Percentiles rank a stretch among this genome's conserved stretches.
These are phyloP conservation scores for Helianthus tuberosus DNA, from an alignment of 129 eudicot species.

Conservation along the genomic window DNA sequence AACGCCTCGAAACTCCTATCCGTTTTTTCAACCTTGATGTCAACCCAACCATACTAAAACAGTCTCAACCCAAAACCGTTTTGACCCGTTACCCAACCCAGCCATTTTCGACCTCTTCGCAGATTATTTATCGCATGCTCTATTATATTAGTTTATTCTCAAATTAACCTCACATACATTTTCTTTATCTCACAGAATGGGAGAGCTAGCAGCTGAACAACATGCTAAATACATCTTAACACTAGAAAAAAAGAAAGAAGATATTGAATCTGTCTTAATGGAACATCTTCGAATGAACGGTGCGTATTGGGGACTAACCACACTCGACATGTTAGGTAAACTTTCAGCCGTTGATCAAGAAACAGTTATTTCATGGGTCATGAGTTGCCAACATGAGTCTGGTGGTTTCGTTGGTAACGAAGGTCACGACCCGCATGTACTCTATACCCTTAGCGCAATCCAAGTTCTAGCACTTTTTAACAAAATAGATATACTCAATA, in stretches of 20 bases:
- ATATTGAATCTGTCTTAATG: slow-evolving; percentile 67
- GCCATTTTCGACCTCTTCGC: not conserved
- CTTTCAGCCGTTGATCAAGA: slow-evolving; percentile 73
- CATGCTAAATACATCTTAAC: slow-evolving; percentile 68
- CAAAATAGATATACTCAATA: slow-evolving; percentile 64
- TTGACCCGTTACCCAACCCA: not conserved
- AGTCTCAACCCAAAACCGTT: not conserved
- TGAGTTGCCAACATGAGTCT: slow-evolving; percentile 91
- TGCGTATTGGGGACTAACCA: slow-evolving; percentile 93
- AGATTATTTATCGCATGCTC: not conserved
- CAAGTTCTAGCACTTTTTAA: slow-evolving; percentile 81
- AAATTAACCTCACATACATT: not conserved
- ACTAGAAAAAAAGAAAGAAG: slow-evolving; percentile 77
- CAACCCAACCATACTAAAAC: not conserved
- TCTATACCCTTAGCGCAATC: slow-evolving; percentile 81
- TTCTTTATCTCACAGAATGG: slow-evolving; percentile 51
- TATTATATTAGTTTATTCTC: not conserved
- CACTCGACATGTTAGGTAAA: slow-evolving; percentile 77
- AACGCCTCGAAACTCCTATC: too few relatives aligned
- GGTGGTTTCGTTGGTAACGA: slow-evolving; percentile 97
- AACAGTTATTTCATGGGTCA: slow-evolving; percentile 78
- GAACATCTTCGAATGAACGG: slow-evolving; percentile 90
- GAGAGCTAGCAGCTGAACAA: slow-evolving; percentile 62
- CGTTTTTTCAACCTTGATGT: too few relatives aligned
- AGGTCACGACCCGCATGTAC: slow-evolving; percentile 90